Conservation (phyloP, 208 protist species). For the Pavlovales sp. region DNA sequence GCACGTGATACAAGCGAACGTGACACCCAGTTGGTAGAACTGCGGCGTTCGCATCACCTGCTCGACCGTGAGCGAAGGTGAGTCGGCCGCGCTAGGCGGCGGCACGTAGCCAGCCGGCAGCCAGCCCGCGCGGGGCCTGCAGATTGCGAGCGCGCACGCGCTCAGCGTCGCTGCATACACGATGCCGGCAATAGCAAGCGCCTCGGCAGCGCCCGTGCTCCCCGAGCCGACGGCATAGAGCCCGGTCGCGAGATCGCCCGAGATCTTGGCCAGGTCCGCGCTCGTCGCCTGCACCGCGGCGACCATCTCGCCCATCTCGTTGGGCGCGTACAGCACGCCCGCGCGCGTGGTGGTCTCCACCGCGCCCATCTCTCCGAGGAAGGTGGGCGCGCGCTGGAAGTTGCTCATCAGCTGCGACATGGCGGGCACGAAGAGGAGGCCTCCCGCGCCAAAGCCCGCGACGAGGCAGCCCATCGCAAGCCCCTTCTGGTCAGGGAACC, state of each 20-base stretch:
- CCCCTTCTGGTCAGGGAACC: slow-evolving; percentile 23
- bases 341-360: not conserved
- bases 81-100: not conserved
- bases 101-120: not conserved
- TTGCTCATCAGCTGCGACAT: not conserved
- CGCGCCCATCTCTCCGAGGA: not conserved
- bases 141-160: not conserved
- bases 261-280: not conserved
- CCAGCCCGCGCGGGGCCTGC: not conserved
- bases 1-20: not conserved
- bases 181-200: not conserved
- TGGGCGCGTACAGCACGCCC: not conserved
- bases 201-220: slow-evolving; percentile 1
- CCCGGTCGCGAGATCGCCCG: not conserved
- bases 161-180: not conserved
- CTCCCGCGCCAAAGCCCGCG: slow-evolving; percentile 31
- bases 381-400: not conserved
- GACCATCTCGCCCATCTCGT: not conserved
- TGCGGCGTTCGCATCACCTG: slow-evolving; percentile 13
- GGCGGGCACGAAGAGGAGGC: not conserved
- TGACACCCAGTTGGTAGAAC: slow-evolving; percentile 19
- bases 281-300: not conserved
- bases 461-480: slow-evolving; percentile 32
- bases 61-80: not conserved
- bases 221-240: slow-evolving; percentile 15